Conservation (phyloP, 257 asterid genomes). For the Ophiorrhiza pumila region DNA sequence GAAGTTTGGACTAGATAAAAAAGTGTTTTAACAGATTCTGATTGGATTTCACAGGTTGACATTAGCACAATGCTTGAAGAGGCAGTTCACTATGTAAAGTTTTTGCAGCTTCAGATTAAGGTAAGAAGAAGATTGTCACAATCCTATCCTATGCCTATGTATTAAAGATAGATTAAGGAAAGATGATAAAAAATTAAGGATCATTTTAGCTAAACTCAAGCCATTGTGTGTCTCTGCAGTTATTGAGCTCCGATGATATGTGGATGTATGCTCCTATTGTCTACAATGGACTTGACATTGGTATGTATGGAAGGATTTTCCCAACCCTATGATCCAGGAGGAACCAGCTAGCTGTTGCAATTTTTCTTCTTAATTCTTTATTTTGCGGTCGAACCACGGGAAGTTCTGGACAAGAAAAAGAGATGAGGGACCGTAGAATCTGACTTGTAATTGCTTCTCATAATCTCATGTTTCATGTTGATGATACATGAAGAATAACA, state of each 20-base stretch:
- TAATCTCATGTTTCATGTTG: conserved; percentile 22
- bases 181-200: not conserved
- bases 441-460: conserved; percentile 27
- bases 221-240: conserved; percentile 26
- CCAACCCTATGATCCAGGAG: conserved; percentile 33
- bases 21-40: not conserved
- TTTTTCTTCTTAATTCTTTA: conserved; percentile 11
- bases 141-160: not conserved
- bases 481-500: conserved; percentile 29
- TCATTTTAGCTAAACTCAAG: not conserved
- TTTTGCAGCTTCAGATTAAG: conserved; percentile 87
- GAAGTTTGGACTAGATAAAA: not conserved
- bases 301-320: conserved; percentile 44
- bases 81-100: conserved; percentile 85
- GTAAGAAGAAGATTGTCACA: conserved; percentile 26
- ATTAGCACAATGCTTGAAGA: conserved; percentile 98
- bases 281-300: conserved; percentile 81
- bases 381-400: conserved; percentile 3
- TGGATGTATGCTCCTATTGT: conserved; percentile 99
- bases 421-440: conserved; percentile 7
- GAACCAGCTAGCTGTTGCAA: conserved; percentile 19
- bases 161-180: too few relatives aligned
- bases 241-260: conserved; percentile 75
- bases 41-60: conserved; percentile 45
- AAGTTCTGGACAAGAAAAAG: not conserved